A percentile compares a stretch with the other conserved stretches of the same genome.
These are phyloP conservation scores for Cordyceps pruinosa DNA, from an alignment of 2,329 filamentous ascomycete species.

Conservation along the genomic window DNA sequence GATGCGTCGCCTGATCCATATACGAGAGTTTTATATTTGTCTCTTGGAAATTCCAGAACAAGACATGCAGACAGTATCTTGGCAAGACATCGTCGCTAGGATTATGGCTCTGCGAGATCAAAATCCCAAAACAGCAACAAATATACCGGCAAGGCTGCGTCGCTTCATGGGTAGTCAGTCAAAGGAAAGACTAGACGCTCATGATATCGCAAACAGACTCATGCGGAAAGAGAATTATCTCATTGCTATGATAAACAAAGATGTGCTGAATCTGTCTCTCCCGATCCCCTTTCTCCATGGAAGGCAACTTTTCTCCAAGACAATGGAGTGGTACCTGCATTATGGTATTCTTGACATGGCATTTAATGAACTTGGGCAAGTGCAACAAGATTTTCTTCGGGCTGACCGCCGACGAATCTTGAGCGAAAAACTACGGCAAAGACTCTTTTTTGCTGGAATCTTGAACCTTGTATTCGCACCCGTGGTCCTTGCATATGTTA, in stretches of 20 bases:
- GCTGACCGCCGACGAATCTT: slow-evolving; percentile 72
- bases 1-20: slow-evolving; percentile 62
- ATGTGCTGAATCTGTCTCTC: slow-evolving; percentile 79
- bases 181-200: slow-evolving; percentile 89
- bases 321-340: slow-evolving; percentile 85
- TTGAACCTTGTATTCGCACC: slow-evolving; percentile 84
- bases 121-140: slow-evolving; percentile 70
- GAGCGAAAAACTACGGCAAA: slow-evolving; percentile 67
- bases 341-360: slow-evolving; percentile 89
- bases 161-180: slow-evolving; percentile 72
- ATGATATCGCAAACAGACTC: slow-evolving; percentile 92
- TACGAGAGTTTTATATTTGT: slow-evolving; percentile 80
- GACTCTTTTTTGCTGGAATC: slow-evolving; percentile 76
- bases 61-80: slow-evolving; percentile 90
- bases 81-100: slow-evolving; percentile 82
- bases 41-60: slow-evolving; percentile 73
- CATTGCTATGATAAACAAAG: slow-evolving; percentile 96
- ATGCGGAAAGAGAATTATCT: slow-evolving; percentile 98
- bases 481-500: slow-evolving; percentile 76
- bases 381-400: slow-evolving; percentile 79
- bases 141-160: slow-evolving; percentile 44
- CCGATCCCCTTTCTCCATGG: slow-evolving; percentile 76
- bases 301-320: slow-evolving; percentile 79
- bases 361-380: slow-evolving; percentile 82
- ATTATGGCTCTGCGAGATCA: slow-evolving; percentile 78